Conservation (phyloP, 2,329 filamentous ascomycete species). For the Gnomoniopsis sp. region DNA sequence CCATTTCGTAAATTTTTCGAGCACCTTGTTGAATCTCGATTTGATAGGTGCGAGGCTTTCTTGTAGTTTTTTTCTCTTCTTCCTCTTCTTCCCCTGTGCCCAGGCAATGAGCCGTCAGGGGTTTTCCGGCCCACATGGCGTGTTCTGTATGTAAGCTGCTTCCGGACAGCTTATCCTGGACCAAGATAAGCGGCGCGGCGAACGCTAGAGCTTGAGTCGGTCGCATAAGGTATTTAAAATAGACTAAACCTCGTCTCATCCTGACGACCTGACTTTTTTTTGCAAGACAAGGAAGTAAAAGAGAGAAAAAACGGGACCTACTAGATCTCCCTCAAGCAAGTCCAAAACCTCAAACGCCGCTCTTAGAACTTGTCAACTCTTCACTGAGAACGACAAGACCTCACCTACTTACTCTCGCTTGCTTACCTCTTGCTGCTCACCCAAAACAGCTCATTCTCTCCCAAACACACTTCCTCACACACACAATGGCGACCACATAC, state of each 20-base stretch:
- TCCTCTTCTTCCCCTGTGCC: neutral
- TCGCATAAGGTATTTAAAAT: neutral
- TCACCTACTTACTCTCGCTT: neutral
- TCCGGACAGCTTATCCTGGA: conserved; percentile 14
- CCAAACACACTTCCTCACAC: neutral
- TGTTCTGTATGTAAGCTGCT: neutral
- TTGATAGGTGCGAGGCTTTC: neutral
- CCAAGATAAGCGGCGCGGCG: neutral
- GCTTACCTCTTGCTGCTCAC: neutral
- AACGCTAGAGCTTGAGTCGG: neutral
- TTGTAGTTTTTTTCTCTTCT: neutral
- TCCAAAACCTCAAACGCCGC: neutral
- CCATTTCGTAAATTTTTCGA: conserved; percentile 1
- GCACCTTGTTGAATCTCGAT: neutral
- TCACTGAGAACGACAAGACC: conserved; percentile 12
- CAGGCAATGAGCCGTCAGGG: neutral
- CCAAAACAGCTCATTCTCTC: neutral
- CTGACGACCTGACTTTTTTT: neutral
- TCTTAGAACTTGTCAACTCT: conserved; percentile 14
- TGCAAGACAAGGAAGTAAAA: too few species aligned
- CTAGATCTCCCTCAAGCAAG: too few species aligned
- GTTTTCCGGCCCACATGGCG: neutral
- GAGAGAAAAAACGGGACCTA: too few species aligned
- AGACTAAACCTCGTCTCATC: neutral
- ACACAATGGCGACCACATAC: conserved; percentile 64